These are phyloP conservation scores for Trichosporon sp. DNA, from an alignment of 1,284 basidiomycete genomes.

Conservation along the genomic window DNA sequence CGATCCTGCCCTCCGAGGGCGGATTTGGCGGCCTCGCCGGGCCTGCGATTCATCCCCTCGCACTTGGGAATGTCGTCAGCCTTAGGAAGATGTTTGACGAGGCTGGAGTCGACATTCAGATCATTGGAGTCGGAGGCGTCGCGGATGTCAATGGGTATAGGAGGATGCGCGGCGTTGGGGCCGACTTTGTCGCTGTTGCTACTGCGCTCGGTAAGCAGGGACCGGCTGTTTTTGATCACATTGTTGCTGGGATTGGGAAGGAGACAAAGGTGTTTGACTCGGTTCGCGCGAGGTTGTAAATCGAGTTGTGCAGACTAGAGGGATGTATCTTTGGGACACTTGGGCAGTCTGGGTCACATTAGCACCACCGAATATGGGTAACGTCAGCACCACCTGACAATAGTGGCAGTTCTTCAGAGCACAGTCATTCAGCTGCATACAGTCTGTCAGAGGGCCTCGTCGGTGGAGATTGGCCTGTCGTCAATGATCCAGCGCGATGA, in stretches of 20 bases:
- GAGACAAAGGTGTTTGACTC: background rate
- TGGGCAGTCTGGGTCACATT: background rate
- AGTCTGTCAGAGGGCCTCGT: too few relatives aligned
- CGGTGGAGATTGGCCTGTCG: too few relatives aligned
- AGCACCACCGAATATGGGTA: too few relatives aligned
- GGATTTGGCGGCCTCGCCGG: constrained; percentile 19
- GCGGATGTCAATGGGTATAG: constrained; percentile 7
- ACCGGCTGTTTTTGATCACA: constrained; percentile 4
- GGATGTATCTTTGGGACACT: background rate
- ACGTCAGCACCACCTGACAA: too few relatives aligned
- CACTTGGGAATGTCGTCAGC: constrained; percentile 13
- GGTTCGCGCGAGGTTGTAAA: background rate
- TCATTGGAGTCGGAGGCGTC: constrained; percentile 19
- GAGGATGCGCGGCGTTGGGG: constrained; percentile 14
- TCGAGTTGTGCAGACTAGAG: background rate
- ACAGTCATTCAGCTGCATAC: too few relatives aligned
- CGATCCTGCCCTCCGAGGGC: constrained; percentile 9
- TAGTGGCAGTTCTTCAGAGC: too few relatives aligned
- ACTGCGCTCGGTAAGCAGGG: constrained; percentile 14
- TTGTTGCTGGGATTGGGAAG: background rate
- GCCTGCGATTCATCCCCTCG: constrained; percentile 13
- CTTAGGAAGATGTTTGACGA: constrained; percentile 12
- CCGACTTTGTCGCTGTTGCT: constrained; percentile 10
- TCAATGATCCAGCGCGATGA: too few relatives aligned
- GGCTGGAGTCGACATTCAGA: constrained; percentile 1